These are phyloP conservation scores for Ophiocordyceps camponoti-rufipedis DNA, from an alignment of 2,329 filamentous ascomycete genomes.

Conservation along the genomic window DNA sequence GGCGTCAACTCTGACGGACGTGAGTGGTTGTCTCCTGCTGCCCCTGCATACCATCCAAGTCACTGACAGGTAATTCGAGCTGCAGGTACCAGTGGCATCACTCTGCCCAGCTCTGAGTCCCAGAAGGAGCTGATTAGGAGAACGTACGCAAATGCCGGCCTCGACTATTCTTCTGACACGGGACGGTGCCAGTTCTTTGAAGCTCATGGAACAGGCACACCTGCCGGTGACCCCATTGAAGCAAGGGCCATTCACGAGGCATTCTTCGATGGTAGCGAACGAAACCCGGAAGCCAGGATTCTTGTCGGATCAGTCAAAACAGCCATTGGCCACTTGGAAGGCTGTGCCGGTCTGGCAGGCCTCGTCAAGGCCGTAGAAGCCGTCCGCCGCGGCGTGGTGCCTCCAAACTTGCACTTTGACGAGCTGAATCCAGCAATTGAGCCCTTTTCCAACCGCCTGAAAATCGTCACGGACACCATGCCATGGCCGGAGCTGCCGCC, in stretches of 20 bases:
- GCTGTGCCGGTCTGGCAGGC: constrained; percentile 8
- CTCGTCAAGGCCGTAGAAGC: constrained; percentile 6
- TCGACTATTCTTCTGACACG: constrained; percentile 3
- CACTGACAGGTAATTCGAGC: neutral
- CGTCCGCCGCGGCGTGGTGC: constrained; percentile 7
- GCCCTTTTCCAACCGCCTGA: constrained; percentile 7
- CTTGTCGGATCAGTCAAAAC: constrained; percentile 12
- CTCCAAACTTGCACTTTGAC: constrained; percentile 14
- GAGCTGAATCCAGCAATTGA: constrained; percentile 9
- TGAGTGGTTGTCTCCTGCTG: neutral
- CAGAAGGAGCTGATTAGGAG: constrained; percentile 9
- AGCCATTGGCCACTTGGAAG: constrained; percentile 10
- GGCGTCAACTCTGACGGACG: constrained; percentile 21
- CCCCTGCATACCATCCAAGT: neutral
- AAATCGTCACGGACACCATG: constrained; percentile 5
- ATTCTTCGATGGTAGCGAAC: constrained; percentile 11
- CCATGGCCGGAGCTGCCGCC: constrained; percentile 7
- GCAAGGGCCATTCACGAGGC: constrained; percentile 18
- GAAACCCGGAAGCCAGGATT: neutral
- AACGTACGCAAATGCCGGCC: constrained; percentile 12
- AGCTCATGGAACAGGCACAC: constrained; percentile 21
- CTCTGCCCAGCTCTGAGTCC: constrained; percentile 4
- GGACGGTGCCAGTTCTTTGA: constrained; percentile 12
- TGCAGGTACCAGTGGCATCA: constrained; percentile 1
- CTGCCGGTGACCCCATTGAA: constrained; percentile 9